Conservation (phyloP, 495 filamentous ascomycete species). For the Neohortaea acidophila region DNA sequence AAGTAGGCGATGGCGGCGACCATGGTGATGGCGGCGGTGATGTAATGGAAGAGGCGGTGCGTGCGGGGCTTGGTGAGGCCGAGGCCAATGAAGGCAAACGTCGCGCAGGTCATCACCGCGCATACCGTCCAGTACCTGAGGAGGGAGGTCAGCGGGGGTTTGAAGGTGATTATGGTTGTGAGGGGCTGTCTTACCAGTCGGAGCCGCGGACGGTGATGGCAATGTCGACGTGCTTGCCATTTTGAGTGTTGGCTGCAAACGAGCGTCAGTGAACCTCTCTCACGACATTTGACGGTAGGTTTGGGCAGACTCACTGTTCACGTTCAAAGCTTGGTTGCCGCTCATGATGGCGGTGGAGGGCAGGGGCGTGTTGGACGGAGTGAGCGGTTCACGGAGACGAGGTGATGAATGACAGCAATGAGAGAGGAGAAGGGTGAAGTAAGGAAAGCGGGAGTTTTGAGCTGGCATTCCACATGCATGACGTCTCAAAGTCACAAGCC, state of each 20-base stretch:
- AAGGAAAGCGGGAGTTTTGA: too few relatives aligned
- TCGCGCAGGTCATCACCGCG: slow-evolving; percentile 34
- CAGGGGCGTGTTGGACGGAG: background rate
- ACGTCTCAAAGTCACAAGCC: too few relatives aligned
- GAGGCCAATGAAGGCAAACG: slow-evolving; percentile 31
- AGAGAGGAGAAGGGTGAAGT: too few relatives aligned
- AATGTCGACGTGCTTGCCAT: slow-evolving; percentile 27
- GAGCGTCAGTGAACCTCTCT: background rate
- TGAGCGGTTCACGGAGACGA: background rate
- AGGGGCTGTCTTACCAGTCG: too few relatives aligned
- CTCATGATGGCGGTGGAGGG: slow-evolving; percentile 2
- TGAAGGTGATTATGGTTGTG: too few relatives aligned
- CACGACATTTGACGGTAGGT: too few relatives aligned
- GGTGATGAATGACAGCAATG: background rate
- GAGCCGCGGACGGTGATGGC: slow-evolving; percentile 48
- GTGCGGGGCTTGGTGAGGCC: slow-evolving; percentile 34
- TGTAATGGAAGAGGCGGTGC: slow-evolving; percentile 53
- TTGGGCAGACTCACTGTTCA: slow-evolving; percentile 29
- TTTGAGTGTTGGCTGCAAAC: slow-evolving; percentile 7
- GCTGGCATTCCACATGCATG: too few relatives aligned
- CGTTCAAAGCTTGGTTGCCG: slow-evolving; percentile 36
- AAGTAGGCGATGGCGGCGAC: slow-evolving; percentile 54
- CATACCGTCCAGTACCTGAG: slow-evolving; percentile 45
- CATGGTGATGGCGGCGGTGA: slow-evolving; percentile 43
- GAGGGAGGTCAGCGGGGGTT: too few relatives aligned